phyloP scores from a whole-genome alignment of 148 eudicot species.

The Arbutus unedo region DNA sequence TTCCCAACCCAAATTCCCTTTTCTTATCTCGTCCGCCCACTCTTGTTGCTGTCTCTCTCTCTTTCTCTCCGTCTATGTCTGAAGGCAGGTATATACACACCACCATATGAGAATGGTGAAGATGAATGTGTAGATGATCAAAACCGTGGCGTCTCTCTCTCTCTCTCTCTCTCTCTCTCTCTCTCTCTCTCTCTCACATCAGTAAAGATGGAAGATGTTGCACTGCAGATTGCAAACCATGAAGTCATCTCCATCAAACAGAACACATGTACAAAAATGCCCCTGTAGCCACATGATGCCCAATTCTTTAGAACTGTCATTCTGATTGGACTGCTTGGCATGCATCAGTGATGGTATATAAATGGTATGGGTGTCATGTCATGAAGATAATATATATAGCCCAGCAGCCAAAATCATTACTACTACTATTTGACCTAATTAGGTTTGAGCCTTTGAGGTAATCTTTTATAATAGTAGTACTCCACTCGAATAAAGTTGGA shows the following conservation, averaged over 20 bases:
- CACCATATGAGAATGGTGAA: background rate
- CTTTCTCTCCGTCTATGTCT: background rate
- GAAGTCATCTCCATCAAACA: too few species aligned
- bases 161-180: too few species aligned
- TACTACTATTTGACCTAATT: background rate
- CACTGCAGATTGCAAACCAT: too few species aligned
- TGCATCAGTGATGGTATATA: background rate
- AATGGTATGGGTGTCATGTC: background rate
- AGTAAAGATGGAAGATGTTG: too few species aligned
- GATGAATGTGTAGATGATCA: background rate
- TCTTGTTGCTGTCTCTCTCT: background rate
- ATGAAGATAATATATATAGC: too few species aligned
- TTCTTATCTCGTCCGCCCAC: background rate
- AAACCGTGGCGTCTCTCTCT: background rate
- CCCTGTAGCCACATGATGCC: too few species aligned
- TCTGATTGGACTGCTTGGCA: background rate
- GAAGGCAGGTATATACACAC: background rate
- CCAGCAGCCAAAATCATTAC: background rate
- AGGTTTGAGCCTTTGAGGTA: too few species aligned
- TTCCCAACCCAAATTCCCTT: background rate
- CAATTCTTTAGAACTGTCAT: background rate
- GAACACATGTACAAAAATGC: too few species aligned
- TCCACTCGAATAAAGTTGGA: too few species aligned
- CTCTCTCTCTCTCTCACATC: too few species aligned
- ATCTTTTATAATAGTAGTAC: too few species aligned